Percentiles rank a stretch among this genome's conserved stretches.
These are phyloP conservation scores for Coleophoma eucalyptorum DNA, from an alignment of 2,329 filamentous ascomycete species.

Conservation along the genomic window DNA sequence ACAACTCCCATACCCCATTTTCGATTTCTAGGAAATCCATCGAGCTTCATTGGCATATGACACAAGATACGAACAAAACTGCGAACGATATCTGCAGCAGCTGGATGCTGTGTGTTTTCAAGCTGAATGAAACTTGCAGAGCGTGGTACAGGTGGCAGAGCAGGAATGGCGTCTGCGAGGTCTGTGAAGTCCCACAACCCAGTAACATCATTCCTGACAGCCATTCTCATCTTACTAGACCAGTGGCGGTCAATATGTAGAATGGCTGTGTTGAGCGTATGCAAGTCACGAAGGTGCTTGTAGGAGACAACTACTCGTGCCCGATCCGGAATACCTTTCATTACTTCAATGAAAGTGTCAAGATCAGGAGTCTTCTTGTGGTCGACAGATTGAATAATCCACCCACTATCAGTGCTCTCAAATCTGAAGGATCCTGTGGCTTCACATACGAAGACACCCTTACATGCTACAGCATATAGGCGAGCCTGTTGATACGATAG, in stretches of 20 bases:
- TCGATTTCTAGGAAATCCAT: conserved; percentile 93
- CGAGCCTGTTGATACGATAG: conserved; percentile 98
- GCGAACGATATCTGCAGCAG: conserved; percentile 87
- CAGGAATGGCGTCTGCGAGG: conserved; percentile 75
- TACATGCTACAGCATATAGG: conserved; percentile 85
- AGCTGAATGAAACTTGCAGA: conserved; percentile 91
- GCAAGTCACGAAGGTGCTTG: conserved; percentile 90
- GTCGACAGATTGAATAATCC: conserved; percentile 90
- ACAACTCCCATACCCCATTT: conserved; percentile 96
- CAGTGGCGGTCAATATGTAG: conserved; percentile 93
- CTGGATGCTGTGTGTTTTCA: conserved; percentile 81
- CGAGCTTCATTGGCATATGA: conserved; percentile 91
- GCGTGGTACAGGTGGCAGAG: conserved; percentile 65
- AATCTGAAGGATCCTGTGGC: conserved; percentile 93
- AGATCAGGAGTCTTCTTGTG: conserved; percentile 88
- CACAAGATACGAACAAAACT: conserved; percentile 94
- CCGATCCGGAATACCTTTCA: conserved; percentile 79
- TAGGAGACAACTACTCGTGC: conserved; percentile 91
- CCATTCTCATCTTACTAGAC: conserved; percentile 91
- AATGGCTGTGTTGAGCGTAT: conserved; percentile 90
- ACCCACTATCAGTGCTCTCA: conserved; percentile 85
- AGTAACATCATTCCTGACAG: conserved; percentile 82
- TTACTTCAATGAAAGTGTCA: conserved; percentile 83
- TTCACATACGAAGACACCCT: conserved; percentile 93
- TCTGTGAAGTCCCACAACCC: conserved; percentile 95